Evolutionary conservation across 2,329 filamentous ascomycete genomes (phyloP).

Genomic region (Salinomyces thailandicus): DNA sequence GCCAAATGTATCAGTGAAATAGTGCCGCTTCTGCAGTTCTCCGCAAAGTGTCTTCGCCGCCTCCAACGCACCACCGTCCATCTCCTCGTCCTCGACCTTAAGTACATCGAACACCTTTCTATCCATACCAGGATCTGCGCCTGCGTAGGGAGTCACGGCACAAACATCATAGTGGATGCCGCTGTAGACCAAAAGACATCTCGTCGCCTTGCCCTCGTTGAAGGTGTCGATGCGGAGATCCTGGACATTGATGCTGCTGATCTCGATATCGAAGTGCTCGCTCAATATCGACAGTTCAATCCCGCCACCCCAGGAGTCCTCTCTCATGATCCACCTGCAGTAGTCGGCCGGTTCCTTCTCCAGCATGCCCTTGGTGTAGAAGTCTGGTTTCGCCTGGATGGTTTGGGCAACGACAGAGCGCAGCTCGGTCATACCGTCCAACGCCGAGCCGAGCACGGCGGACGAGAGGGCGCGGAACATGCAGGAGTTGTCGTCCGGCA

Average conservation of each 20-base stretch:
- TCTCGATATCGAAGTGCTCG: conserved; percentile 74
- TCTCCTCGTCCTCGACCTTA: conserved; percentile 24
- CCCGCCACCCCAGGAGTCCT: conserved; percentile 79
- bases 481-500: conserved; percentile 95
- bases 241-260: conserved; percentile 73
- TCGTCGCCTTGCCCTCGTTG: conserved; percentile 59
- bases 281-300: conserved; percentile 83
- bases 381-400: conserved; percentile 61
- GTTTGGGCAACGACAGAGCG: conserved; percentile 67
- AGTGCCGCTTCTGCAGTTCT: conserved; percentile 60
- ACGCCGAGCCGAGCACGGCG: conserved; percentile 54
- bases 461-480: conserved; percentile 83
- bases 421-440: conserved; percentile 60
- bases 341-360: conserved; percentile 63
- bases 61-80: conserved; percentile 44
- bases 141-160: conserved; percentile 56
- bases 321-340: conserved; percentile 67
- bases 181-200: conserved; percentile 78
- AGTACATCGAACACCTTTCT: conserved; percentile 58
- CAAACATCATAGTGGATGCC: conserved; percentile 92
- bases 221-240: conserved; percentile 59
- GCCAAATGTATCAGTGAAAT: conserved; percentile 78
- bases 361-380: conserved; percentile 67
- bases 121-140: conserved; percentile 62
- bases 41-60: conserved; percentile 47